Evolutionary conservation across 2,329 filamentous ascomycete genomes (phyloP).

Genomic region (Capronia americana): DNA sequence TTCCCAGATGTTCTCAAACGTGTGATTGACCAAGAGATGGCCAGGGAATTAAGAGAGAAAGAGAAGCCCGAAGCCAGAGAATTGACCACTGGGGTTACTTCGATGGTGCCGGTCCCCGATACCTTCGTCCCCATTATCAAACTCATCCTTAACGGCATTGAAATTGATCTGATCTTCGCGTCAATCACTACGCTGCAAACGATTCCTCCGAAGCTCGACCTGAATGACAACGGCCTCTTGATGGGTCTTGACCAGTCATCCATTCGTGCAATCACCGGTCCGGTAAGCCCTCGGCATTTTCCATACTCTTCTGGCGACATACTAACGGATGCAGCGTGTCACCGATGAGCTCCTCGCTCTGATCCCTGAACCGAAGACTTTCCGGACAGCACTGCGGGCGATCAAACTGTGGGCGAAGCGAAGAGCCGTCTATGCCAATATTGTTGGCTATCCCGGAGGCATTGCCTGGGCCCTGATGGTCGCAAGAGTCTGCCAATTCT

Average conservation of each 20-base stretch:
- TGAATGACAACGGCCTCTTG: conserved; percentile 83
- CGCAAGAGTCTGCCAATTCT: conserved; percentile 92
- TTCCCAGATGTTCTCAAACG: conserved; percentile 81
- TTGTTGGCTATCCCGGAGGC: conserved; percentile 94
- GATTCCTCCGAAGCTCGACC: conserved; percentile 72
- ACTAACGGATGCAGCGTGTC: conserved; percentile 62
- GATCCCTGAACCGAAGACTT: conserved; percentile 88
- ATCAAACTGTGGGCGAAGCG: conserved; percentile 96
- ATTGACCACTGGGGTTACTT: conserved; percentile 75
- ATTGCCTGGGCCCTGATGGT: conserved; percentile 99
- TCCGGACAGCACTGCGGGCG: conserved; percentile 84
- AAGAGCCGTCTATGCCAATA: conserved; percentile 92
- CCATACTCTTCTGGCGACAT: neutral
- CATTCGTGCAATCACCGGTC: conserved; percentile 89
- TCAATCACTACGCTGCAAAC: conserved; percentile 73
- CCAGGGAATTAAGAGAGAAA: neutral
- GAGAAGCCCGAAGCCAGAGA: neutral
- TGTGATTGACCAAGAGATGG: conserved; percentile 61
- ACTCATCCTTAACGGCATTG: conserved; percentile 87
- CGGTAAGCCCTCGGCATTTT: conserved; percentile 45
- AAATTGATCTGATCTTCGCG: conserved; percentile 92
- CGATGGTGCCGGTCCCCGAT: conserved; percentile 83
- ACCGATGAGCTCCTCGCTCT: conserved; percentile 89
- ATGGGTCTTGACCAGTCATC: conserved; percentile 86
- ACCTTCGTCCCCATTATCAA: conserved; percentile 98